Percentiles rank a stretch among this genome's conserved stretches.
phyloP scores from a whole-genome alignment of 164 flowering plant species.

The Nymphaea thermarum region DNA sequence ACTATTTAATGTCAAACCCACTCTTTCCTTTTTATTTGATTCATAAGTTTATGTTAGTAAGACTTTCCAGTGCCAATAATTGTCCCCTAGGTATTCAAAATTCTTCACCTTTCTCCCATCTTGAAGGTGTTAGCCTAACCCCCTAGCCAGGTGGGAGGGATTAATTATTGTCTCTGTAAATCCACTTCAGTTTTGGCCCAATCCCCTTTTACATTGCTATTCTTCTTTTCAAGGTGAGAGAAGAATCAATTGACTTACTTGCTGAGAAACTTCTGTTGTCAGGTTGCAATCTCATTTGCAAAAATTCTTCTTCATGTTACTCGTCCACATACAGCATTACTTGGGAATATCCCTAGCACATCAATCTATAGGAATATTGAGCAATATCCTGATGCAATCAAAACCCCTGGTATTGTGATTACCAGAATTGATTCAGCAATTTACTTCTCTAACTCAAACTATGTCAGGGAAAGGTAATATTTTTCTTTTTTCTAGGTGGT shows the following conservation, averaged over 20 bases:
- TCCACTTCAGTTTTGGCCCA: no score
- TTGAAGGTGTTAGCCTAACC: no score
- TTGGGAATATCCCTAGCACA: slow-evolving; percentile 59
- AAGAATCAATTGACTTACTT: background rate
- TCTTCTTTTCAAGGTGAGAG: background rate
- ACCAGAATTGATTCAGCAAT: slow-evolving; percentile 78
- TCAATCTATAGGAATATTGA: slow-evolving; percentile 51
- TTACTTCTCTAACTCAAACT: slow-evolving; percentile 85
- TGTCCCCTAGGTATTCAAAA: no score
- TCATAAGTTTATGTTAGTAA: no score
- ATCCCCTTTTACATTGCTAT: background rate
- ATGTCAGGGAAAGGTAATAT: slow-evolving; percentile 61
- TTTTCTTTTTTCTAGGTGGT: background rate
- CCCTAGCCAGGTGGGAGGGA: no score
- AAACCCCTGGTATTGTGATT: slow-evolving; percentile 51
- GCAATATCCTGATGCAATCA: slow-evolving; percentile 65
- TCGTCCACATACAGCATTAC: slow-evolving; percentile 63
- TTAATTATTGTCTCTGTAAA: no score
- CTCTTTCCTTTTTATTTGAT: background rate
- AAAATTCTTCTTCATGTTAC: slow-evolving; percentile 82
- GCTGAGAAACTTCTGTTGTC: background rate
- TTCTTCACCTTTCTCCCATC: no score
- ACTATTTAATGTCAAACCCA: background rate
- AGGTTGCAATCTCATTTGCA: slow-evolving; percentile 72
- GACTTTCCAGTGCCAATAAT: no score